These are phyloP conservation scores for Phytophthora niederhauseri DNA, from an alignment of 352 stramenopile species.

Conservation along the genomic window DNA sequence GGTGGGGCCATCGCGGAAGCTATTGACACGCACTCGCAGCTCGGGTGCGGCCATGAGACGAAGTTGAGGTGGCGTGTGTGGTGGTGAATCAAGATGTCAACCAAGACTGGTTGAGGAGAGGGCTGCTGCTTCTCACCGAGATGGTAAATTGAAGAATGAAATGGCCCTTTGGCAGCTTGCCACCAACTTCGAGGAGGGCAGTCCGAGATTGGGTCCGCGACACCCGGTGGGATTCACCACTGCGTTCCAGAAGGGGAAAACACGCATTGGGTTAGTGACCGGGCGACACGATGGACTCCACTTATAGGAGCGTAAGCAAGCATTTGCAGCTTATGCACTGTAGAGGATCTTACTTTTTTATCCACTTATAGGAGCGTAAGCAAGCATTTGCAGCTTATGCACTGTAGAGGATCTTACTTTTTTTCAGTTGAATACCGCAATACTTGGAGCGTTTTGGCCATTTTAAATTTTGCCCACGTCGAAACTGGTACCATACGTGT, in stretches of 20 bases:
- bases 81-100: conserved; percentile 16
- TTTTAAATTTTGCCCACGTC: background rate
- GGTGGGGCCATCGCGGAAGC: conserved; percentile 21
- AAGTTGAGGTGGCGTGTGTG: conserved; percentile 5
- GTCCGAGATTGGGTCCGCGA: background rate
- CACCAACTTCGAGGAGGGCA: conserved; percentile 8
- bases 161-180: background rate
- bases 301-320: background rate
- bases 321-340: background rate
- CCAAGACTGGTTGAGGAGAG: conserved; percentile 9
- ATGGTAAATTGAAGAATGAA: conserved; percentile 30
- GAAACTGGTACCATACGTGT: background rate
- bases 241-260: conserved; percentile 15
- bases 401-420: no score
- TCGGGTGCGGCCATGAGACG: conserved; percentile 18
- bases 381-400: no score
- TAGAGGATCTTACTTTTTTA: no score
- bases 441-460: background rate
- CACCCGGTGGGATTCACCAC: conserved; percentile 22
- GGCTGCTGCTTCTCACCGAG: conserved; percentile 19
- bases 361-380: no score
- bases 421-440: no score
- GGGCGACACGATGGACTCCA: background rate
- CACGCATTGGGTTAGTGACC: conserved; percentile 16
- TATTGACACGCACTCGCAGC: conserved; percentile 20